Base-by-base conservation (phyloP, 2,329 filamentous ascomycete genomes). In the Pestalotiopsis fici region DNA sequence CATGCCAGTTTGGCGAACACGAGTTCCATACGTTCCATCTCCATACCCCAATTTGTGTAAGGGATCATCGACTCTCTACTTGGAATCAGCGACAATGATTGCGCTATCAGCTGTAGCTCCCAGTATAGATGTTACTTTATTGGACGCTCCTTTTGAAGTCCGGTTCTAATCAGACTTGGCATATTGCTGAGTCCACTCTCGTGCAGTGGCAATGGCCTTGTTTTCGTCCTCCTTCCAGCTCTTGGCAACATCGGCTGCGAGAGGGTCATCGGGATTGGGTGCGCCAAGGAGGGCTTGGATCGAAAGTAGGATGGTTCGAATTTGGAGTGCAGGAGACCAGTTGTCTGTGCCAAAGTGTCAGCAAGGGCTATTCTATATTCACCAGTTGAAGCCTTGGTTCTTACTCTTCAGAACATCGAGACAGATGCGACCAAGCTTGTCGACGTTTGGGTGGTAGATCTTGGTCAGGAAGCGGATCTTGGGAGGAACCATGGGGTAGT, bases 391-490 rank as follows among this genome's bases (percentile, higher is more conserved):
- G 6, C 9, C 9, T n/a, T 25, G 23, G 23, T 57, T 21, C 57
- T 7, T 84, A 97, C 96, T 97, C 86, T 99, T 99, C 67, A 99
- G 83, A 39, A 99, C 96, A 78, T 99, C 96, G 62, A 99, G 84
- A 78, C 97, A 99, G 82, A 99, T 99, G 69, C 96, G 92, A 69
- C 96, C 96, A 2, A 99, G 89, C 82, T 97, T 97, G 80, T 99
- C 96, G 74, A 99, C 98, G 80, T 99, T 99, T 64, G 96, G 96
- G 80, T 99, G 97, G 82, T 98, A 99, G 80, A 99, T 98, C 83
- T 97, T 98, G 74, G 97, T 99, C 64, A 99, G 86, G 82, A 99
- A 99, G 66, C 96, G 93, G 77, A 99, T 98, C 86, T 98, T 98
- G 59, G 96, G 96, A 65, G 96, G 95, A 39, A 94, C 97, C 96